phyloP scores from a whole-genome alignment of 495 filamentous ascomycete genomes.

The Penicillium waksmanii region DNA sequence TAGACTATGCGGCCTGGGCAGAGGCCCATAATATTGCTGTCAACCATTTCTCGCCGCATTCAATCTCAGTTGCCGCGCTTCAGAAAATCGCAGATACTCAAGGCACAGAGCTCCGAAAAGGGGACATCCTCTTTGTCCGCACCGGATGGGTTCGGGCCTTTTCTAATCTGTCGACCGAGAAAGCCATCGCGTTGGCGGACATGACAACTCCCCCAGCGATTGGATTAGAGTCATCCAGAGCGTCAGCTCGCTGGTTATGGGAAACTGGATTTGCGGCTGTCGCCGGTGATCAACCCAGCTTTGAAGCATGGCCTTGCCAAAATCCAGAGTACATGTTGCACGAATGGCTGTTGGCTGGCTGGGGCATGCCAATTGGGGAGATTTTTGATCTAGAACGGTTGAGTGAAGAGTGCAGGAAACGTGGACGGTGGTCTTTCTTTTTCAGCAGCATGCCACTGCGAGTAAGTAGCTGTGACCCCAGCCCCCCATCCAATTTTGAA shows the following conservation, averaged over 20 bases:
- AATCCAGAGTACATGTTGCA: slow-evolving; percentile 14
- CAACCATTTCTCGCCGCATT: slow-evolving; percentile 12
- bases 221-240: slow-evolving; percentile 10
- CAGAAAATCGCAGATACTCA: slow-evolving; percentile 10
- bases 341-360: slow-evolving; percentile 17
- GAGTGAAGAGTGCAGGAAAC: slow-evolving; percentile 9
- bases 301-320: slow-evolving; percentile 16
- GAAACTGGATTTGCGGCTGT: slow-evolving; percentile 16
- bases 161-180: not conserved
- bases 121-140: slow-evolving; percentile 15
- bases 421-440: slow-evolving; percentile 19
- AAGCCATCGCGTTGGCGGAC: slow-evolving; percentile 7
- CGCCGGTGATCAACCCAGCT: slow-evolving; percentile 9
- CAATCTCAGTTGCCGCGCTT: slow-evolving; percentile 2
- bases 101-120: slow-evolving; percentile 7
- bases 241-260: slow-evolving; percentile 16
- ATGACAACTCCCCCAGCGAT: slow-evolving; percentile 3
- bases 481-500: not conserved
- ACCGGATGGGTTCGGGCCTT: slow-evolving; percentile 14
- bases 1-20: slow-evolving; percentile 60
- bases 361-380: slow-evolving; percentile 23
- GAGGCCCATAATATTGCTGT: slow-evolving; percentile 27
- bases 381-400: slow-evolving; percentile 20
- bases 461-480: not conserved
- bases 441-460: slow-evolving; percentile 18